Conservation (phyloP, 1,284 basidiomycete species). For the Leccinum angustisporum region DNA sequence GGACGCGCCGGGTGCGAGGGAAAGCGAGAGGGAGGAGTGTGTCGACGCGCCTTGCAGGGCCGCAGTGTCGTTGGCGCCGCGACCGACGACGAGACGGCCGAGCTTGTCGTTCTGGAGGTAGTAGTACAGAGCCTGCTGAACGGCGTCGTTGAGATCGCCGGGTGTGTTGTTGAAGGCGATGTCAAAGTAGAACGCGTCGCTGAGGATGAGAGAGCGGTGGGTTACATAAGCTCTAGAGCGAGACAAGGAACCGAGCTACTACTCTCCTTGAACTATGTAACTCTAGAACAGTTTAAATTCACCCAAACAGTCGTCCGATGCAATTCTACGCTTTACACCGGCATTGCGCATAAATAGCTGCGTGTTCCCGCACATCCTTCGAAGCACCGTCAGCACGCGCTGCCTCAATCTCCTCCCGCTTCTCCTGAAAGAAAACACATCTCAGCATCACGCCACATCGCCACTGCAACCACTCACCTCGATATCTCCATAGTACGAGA, state of each 20-base stretch:
- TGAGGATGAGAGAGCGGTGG: constrained; percentile 40
- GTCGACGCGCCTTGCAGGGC: constrained; percentile 31
- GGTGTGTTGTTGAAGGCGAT: constrained; percentile 41
- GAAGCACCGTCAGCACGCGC: constrained; percentile 3
- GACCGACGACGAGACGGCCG: constrained; percentile 50
- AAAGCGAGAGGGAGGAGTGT: constrained; percentile 41
- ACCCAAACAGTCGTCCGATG: constrained; percentile 36
- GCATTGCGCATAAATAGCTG: constrained; percentile 49
- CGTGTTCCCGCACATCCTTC: constrained; percentile 26
- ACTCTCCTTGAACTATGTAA: too few relatives aligned
- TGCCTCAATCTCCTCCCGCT: constrained; percentile 18
- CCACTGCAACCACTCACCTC: constrained; percentile 33
- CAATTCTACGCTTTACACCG: constrained; percentile 52
- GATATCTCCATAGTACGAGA: constrained; percentile 68
- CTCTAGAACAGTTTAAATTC: not conserved
- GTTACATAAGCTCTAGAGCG: too few relatives aligned
- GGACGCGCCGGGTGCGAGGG: constrained; percentile 37
- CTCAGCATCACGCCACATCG: constrained; percentile 1
- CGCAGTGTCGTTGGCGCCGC: constrained; percentile 43
- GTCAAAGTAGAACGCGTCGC: constrained; percentile 47
- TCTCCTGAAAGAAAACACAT: constrained; percentile 13
- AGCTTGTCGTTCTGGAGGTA: constrained; percentile 50
- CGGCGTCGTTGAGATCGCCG: constrained; percentile 42
- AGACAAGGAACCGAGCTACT: too few relatives aligned
- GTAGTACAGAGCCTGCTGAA: constrained; percentile 40